Evolutionary conservation across 306 rosid species (phyloP).

Genomic region (Oxytropis ochrocephala): DNA sequence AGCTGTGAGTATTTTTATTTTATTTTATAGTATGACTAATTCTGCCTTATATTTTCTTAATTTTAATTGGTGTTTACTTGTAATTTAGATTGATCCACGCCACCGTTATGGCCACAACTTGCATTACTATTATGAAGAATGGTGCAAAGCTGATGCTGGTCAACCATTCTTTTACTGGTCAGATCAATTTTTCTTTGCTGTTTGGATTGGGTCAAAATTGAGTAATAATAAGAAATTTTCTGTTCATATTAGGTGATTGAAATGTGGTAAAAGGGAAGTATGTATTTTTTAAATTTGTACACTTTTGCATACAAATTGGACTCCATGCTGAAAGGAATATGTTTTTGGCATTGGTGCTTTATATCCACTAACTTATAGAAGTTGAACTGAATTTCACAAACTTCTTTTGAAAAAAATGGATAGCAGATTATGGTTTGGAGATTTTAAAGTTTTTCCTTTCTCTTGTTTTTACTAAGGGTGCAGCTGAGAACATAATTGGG

Average conservation of each 20-base stretch:
- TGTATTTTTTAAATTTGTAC: not conserved
- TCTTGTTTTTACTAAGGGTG: not conserved
- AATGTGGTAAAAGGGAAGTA: not conserved
- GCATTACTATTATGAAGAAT: conserved; percentile 67
- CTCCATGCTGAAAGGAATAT: not conserved
- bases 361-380: not conserved
- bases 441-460: not conserved
- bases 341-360: not conserved
- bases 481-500: not conserved
- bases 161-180: conserved; percentile 95
- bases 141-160: conserved; percentile 74
- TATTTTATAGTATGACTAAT: not conserved
- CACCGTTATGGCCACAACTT: conserved; percentile 96
- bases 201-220: not conserved
- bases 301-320: not conserved
- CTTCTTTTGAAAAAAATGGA: not conserved
- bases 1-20: conserved; percentile 46
- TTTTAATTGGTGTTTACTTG: conserved; percentile 1
- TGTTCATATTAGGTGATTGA: not conserved
- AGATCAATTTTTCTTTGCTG: conserved; percentile 2
- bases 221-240: not conserved
- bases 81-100: conserved; percentile 82
- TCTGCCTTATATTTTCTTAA: not conserved
- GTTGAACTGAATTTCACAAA: not conserved
- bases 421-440: not conserved